These are phyloP conservation scores for Mortierella sp. DNA, from an alignment of 371 early-diverging fungal species.

Conservation along the genomic window DNA sequence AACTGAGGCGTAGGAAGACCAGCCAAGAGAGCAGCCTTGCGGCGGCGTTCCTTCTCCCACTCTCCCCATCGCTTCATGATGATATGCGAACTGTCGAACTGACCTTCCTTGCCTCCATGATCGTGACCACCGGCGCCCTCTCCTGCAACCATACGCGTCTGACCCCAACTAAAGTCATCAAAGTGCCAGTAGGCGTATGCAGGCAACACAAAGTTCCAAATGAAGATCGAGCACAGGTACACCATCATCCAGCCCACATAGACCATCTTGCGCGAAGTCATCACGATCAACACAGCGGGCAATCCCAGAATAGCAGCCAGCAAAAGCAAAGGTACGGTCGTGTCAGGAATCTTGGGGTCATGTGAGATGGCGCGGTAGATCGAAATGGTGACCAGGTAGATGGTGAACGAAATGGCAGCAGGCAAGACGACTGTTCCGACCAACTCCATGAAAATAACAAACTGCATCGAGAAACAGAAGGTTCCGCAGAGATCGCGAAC, in stretches of 20 bases:
- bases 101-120: conserved; percentile 72
- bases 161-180: conserved; percentile 99
- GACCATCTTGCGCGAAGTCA: conserved; percentile 90
- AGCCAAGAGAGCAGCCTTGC: conserved; percentile 40
- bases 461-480: conserved; percentile 99
- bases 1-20: conserved; percentile 51
- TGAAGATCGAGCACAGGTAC: conserved; percentile 93
- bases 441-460: conserved; percentile 97
- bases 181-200: conserved; percentile 99
- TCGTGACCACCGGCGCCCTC: conserved; percentile 57
- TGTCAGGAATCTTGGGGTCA: conserved; percentile 57
- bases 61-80: conserved; percentile 80
- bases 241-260: conserved; percentile 97
- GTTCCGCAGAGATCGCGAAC: conserved; percentile 98
- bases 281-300: conserved; percentile 92
- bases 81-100: conserved; percentile 72
- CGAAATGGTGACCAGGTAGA: conserved; percentile 82
- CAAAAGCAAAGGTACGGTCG: conserved; percentile 80
- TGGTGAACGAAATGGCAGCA: conserved; percentile 94
- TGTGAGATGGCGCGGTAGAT: conserved; percentile 64
- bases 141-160: conserved; percentile 91
- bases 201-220: conserved; percentile 98
- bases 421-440: conserved; percentile 98
- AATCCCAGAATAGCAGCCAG: conserved; percentile 88
- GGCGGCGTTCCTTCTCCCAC: conserved; percentile 60